Percentiles rank a stretch among this genome's conserved stretches.
Conservation (phyloP, 129 eudicot species). For the Artemisia tridentata region DNA sequence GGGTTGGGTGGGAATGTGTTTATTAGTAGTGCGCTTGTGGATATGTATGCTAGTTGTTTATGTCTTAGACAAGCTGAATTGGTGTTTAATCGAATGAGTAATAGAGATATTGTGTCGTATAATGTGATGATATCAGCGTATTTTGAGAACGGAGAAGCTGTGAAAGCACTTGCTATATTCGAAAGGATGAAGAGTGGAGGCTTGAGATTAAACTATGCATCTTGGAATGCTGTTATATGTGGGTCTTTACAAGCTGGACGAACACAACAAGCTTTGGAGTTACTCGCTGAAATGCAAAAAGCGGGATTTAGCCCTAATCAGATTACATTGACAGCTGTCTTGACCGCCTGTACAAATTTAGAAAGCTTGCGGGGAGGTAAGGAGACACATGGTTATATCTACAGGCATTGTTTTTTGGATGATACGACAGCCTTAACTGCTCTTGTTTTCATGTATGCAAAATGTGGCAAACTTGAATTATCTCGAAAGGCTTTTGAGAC, state of each 20-base stretch:
- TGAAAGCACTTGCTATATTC: constrained; percentile 42
- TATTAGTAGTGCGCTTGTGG: constrained; percentile 55
- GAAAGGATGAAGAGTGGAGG: constrained; percentile 43
- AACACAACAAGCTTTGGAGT: constrained; percentile 55
- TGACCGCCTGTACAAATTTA: constrained; percentile 58
- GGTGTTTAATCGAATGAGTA: constrained; percentile 44
- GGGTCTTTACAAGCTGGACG: constrained; percentile 63
- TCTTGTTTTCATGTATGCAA: constrained; percentile 69
- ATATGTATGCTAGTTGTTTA: constrained; percentile 59
- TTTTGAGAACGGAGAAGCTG: constrained; percentile 49
- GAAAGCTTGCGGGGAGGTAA: constrained; percentile 70
- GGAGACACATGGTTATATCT: constrained; percentile 66
- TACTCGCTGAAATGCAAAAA: constrained; percentile 57
- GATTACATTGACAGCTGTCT: constrained; percentile 53
- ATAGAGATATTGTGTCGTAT: constrained; percentile 49
- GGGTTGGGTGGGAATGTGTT: constrained; percentile 43
- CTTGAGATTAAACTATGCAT: constrained; percentile 45
- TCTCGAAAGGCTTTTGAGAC: constrained; percentile 41
- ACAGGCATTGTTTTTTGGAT: constrained; percentile 40
- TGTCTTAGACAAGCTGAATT: constrained; percentile 45
- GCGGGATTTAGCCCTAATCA: constrained; percentile 61
- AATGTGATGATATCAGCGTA: constrained; percentile 59
- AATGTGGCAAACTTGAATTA: constrained; percentile 62
- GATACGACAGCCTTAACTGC: constrained; percentile 64
- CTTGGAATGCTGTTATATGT: constrained; percentile 72